A percentile compares a stretch with the other conserved stretches of the same genome.
phyloP scores from a whole-genome alignment of 2,329 filamentous ascomycete genomes.

The Fusarium sp. region DNA sequence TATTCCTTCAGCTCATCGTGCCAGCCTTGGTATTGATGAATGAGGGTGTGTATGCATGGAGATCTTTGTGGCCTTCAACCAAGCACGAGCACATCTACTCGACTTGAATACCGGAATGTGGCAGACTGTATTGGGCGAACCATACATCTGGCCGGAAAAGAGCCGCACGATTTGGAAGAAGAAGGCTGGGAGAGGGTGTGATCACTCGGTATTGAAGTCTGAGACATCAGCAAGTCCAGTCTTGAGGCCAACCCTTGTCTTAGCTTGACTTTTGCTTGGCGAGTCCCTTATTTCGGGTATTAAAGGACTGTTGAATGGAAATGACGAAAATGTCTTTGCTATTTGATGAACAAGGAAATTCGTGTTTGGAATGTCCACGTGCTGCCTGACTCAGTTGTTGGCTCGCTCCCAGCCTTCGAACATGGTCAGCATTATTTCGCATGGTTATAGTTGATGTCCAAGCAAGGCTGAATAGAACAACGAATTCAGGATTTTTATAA shows the following conservation, averaged over 20 bases:
- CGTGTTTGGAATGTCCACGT: conserved; percentile 32
- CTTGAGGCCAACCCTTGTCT: conserved; percentile 30
- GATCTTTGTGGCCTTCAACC: background rate
- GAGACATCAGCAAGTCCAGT: conserved; percentile 17
- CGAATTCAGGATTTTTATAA: too few species aligned
- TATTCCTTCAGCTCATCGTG: background rate
- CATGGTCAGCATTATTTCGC: background rate
- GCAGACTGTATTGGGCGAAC: conserved; percentile 8
- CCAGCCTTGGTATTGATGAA: background rate
- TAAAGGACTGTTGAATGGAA: background rate
- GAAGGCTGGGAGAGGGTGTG: conserved; percentile 25
- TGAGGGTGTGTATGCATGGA: background rate
- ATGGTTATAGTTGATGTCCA: background rate
- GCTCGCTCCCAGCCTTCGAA: conserved; percentile 2
- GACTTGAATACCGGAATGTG: conserved; percentile 14
- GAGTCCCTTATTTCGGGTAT: conserved; percentile 14
- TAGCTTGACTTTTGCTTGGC: conserved; percentile 44
- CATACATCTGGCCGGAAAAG: background rate
- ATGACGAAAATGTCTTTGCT: conserved; percentile 21
- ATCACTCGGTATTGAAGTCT: background rate
- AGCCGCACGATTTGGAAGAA: conserved; percentile 7
- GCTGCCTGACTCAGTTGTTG: conserved; percentile 13
- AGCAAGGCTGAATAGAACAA: too few species aligned
- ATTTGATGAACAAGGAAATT: conserved; percentile 2
- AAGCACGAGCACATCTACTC: background rate